These are phyloP conservation scores for Fusarium albidum DNA, from an alignment of 2,329 filamentous ascomycete species.

Conservation along the genomic window DNA sequence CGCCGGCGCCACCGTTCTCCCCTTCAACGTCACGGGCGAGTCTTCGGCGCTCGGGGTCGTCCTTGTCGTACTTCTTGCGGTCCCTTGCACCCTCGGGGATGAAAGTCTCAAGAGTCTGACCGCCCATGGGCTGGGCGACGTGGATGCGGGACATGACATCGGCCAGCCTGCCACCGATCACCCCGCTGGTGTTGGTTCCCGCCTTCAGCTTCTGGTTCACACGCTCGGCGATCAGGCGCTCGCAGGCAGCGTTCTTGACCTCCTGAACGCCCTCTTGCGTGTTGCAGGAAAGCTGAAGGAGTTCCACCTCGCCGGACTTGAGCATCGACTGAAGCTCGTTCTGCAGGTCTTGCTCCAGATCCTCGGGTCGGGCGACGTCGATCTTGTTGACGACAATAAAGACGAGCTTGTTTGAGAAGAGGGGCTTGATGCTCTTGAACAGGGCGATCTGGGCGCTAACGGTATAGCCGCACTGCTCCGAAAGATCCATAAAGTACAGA, in stretches of 20 bases:
- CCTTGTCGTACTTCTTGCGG: slow-evolving; percentile 88
- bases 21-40: slow-evolving; percentile 89
- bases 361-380: slow-evolving; percentile 86
- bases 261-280: slow-evolving; percentile 93
- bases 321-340: slow-evolving; percentile 80
- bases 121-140: slow-evolving; percentile 91
- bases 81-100: slow-evolving; percentile 86
- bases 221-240: slow-evolving; percentile 89
- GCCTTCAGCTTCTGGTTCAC: slow-evolving; percentile 97
- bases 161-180: slow-evolving; percentile 81
- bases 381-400: slow-evolving; percentile 99
- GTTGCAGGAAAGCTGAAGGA: slow-evolving; percentile 93
- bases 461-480: slow-evolving; percentile 95
- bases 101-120: slow-evolving; percentile 79
- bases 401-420: slow-evolving; percentile 97
- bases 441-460: slow-evolving; percentile 92
- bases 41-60: slow-evolving; percentile 82
- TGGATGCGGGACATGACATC: slow-evolving; percentile 95
- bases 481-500: slow-evolving; percentile 97
- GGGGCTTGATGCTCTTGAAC: slow-evolving; percentile 94
- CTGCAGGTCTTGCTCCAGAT: slow-evolving; percentile 81
- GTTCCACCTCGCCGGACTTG: slow-evolving; percentile 88
- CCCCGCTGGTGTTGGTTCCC: slow-evolving; percentile 78
- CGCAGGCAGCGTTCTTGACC: slow-evolving; percentile 94
- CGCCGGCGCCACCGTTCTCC: slow-evolving; percentile 92